phyloP scores from a whole-genome alignment of 164 flowering plant genomes.

The Taxillus chinensis region DNA sequence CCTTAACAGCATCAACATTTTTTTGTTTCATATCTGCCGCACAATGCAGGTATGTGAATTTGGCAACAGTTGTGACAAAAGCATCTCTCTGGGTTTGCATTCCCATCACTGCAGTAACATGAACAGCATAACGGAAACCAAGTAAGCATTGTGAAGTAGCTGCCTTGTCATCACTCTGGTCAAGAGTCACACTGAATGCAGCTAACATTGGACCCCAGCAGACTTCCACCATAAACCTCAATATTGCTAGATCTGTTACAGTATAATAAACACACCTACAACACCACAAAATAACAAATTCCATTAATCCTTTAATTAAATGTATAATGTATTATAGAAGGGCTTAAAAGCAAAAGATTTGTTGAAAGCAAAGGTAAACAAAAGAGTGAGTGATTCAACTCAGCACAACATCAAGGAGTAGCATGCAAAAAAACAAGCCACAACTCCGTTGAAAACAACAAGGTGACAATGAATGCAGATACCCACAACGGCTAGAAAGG shows the following conservation, averaged over 20 bases:
- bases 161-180: constrained; percentile 89
- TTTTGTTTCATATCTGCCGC: constrained; percentile 99
- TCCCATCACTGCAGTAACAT: constrained; percentile 89
- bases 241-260: constrained; percentile 72
- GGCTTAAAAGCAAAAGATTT: too few species aligned
- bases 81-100: constrained; percentile 99
- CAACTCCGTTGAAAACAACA: too few species aligned
- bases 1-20: constrained; percentile 98
- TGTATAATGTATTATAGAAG: too few species aligned
- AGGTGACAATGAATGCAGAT: too few species aligned
- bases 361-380: too few species aligned
- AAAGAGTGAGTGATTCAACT: too few species aligned
- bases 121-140: constrained; percentile 90
- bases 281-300: constrained; percentile 5
- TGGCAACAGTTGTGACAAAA: constrained; percentile 91
- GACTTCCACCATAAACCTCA: constrained; percentile 94
- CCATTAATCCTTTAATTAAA: neutral
- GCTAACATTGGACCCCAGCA: constrained; percentile 99
- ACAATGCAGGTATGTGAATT: constrained; percentile 89
- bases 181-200: constrained; percentile 94
- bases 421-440: too few species aligned
- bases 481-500: too few species aligned
- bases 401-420: too few species aligned
- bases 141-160: constrained; percentile 73
- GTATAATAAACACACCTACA: constrained; percentile 76